A percentile compares a stretch with the other conserved stretches of the same genome.
These are phyloP conservation scores for Prunus yedoensis DNA, from an alignment of 331 rosid species.

Conservation along the genomic window DNA sequence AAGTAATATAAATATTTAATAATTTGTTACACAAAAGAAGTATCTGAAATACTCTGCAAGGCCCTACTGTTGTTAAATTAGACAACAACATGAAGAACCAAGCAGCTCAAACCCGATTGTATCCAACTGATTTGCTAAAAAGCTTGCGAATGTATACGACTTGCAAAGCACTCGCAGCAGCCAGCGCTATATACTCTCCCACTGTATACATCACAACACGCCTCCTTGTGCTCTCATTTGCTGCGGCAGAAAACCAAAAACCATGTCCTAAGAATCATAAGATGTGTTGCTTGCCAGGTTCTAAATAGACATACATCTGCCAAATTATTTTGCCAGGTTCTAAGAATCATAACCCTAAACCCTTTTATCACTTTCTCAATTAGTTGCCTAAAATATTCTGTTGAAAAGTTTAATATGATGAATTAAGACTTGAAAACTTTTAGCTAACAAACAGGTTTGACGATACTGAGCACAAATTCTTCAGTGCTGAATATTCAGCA, in stretches of 20 bases:
- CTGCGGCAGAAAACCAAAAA: slow-evolving; percentile 36
- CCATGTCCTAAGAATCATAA: neutral
- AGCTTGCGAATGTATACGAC: slow-evolving; percentile 82
- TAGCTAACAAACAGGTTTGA: neutral
- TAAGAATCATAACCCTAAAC: too few species aligned
- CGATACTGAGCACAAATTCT: neutral
- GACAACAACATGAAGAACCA: slow-evolving; percentile 20
- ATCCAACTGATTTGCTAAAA: slow-evolving; percentile 88
- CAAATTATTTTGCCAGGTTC: neutral
- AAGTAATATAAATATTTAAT: neutral
- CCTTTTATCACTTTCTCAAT: neutral
- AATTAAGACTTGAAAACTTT: neutral
- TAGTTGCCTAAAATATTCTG: neutral
- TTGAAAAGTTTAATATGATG: neutral
- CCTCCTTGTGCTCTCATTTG: slow-evolving; percentile 88
- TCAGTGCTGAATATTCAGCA: neutral
- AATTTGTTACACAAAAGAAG: slow-evolving; percentile 27
- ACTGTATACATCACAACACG: slow-evolving; percentile 78
- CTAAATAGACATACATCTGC: neutral
- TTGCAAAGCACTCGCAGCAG: slow-evolving; percentile 65
- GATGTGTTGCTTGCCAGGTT: neutral
- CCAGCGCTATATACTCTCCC: slow-evolving; percentile 77
- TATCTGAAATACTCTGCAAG: slow-evolving; percentile 24
- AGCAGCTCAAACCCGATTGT: slow-evolving; percentile 76
- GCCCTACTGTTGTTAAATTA: slow-evolving; percentile 32